phyloP scores from a whole-genome alignment of 2,329 filamentous ascomycete genomes.

The Atkinsonella texensis region DNA sequence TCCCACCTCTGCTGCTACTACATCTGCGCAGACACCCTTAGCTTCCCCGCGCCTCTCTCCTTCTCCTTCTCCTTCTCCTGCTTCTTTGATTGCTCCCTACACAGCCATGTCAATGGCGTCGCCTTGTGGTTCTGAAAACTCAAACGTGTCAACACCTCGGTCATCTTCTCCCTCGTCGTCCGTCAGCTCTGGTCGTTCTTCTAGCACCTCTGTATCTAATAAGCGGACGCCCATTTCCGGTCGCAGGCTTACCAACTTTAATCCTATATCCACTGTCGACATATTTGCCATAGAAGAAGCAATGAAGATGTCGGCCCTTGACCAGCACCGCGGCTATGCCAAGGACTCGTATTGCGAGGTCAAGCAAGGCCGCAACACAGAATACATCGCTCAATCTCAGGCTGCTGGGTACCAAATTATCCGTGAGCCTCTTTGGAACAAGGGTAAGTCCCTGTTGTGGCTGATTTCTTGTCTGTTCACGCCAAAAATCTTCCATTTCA shows the following conservation, averaged over 20 bases:
- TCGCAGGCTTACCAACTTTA: conserved; percentile 38
- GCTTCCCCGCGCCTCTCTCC: neutral
- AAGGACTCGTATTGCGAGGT: conserved; percentile 45
- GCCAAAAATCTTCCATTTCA: neutral
- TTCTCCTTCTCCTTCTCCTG: neutral
- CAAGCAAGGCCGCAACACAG: conserved; percentile 38
- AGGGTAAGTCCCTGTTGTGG: conserved; percentile 33
- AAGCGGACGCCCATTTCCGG: conserved; percentile 39
- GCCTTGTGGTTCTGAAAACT: conserved; percentile 32
- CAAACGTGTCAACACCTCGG: conserved; percentile 42
- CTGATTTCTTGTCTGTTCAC: neutral
- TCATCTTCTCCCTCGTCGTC: conserved; percentile 40
- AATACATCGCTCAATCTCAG: conserved; percentile 38
- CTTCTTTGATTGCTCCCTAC: conserved; percentile 8
- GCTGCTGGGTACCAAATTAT: conserved; percentile 51
- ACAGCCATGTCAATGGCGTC: conserved; percentile 19
- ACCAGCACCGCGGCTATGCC: conserved; percentile 48
- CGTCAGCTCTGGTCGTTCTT: conserved; percentile 33
- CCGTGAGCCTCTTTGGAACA: conserved; percentile 52
- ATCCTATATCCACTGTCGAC: conserved; percentile 46
- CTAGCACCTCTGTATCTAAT: conserved; percentile 38
- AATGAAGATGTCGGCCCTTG: conserved; percentile 48
- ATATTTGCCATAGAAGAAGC: conserved; percentile 43
- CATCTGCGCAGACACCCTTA: neutral
- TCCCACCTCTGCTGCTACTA: neutral